These are phyloP conservation scores for Zancudomyces culisetae DNA, from an alignment of 371 early-diverging fungal species.

Conservation along the genomic window DNA sequence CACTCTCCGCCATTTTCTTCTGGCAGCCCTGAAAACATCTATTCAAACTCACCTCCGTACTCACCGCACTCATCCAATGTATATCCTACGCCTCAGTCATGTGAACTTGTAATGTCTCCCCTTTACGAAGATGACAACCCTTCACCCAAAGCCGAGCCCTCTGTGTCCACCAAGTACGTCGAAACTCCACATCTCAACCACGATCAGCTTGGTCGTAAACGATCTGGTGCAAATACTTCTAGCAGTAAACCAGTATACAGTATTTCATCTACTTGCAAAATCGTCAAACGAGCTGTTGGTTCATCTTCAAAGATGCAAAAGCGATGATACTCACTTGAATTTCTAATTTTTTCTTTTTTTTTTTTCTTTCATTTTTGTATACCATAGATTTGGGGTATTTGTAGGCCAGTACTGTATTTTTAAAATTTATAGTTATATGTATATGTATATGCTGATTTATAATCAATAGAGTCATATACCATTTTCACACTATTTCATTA, in stretches of 20 bases:
- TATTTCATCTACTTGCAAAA: background rate
- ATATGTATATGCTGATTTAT: background rate
- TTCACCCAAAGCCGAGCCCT: background rate
- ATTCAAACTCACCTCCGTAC: background rate
- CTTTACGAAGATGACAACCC: background rate
- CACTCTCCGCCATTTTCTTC: background rate
- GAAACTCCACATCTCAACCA: background rate
- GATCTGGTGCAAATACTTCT: background rate
- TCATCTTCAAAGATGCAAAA: background rate
- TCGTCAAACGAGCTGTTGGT: background rate
- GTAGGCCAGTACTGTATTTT: background rate
- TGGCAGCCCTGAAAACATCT: background rate
- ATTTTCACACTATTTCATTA: too few relatives aligned
- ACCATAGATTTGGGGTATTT: background rate
- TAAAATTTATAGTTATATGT: background rate
- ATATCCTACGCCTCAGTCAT: background rate
- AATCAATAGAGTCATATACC: background rate
- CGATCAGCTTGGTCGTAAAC: background rate
- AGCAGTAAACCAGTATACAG: background rate
- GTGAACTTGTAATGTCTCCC: background rate
- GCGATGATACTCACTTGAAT: background rate
- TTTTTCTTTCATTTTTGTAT: background rate
- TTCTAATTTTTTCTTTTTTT: background rate
- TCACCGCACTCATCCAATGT: background rate
- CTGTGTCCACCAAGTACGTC: background rate